Evolutionary conservation across 2,329 filamentous ascomycete genomes (phyloP).

Genomic region (Ophiostoma angusticollis): DNA sequence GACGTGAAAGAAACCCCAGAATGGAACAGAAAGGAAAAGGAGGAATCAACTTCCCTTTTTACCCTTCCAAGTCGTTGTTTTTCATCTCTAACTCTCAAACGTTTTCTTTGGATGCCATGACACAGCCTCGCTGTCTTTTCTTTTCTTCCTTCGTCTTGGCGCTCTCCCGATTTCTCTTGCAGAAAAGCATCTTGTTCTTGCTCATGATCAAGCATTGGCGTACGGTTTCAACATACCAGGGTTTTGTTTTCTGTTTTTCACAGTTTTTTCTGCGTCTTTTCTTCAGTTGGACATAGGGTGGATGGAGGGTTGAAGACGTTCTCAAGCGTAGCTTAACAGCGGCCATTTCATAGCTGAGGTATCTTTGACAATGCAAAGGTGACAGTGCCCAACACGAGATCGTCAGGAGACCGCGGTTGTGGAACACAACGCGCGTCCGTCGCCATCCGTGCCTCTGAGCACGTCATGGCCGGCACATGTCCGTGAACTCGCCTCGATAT

Average conservation of each 20-base stretch:
- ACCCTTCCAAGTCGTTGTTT: neutral
- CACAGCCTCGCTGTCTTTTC: neutral
- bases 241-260: constrained; percentile 5
- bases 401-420: too few species aligned
- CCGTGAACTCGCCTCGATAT: too few species aligned
- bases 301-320: too few species aligned
- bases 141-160: neutral
- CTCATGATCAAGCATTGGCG: constrained; percentile 15
- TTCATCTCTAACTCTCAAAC: neutral
- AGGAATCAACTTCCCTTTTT: constrained; percentile 8
- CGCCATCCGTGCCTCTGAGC: too few species aligned
- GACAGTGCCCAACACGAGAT: too few species aligned
- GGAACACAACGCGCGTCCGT: too few species aligned
- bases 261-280: neutral
- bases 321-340: too few species aligned
- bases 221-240: constrained; percentile 18
- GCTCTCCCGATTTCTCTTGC: neutral
- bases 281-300: neutral
- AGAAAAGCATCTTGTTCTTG: constrained; percentile 13
- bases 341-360: too few species aligned
- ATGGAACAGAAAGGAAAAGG: neutral
- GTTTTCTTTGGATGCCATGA: neutral
- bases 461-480: too few species aligned
- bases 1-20: neutral
- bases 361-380: too few species aligned